Evolutionary conservation across 257 asterid genomes (phyloP), one percentile per base, ranked within the genome.

Genomic region (Hygrophila difformis): DNA sequence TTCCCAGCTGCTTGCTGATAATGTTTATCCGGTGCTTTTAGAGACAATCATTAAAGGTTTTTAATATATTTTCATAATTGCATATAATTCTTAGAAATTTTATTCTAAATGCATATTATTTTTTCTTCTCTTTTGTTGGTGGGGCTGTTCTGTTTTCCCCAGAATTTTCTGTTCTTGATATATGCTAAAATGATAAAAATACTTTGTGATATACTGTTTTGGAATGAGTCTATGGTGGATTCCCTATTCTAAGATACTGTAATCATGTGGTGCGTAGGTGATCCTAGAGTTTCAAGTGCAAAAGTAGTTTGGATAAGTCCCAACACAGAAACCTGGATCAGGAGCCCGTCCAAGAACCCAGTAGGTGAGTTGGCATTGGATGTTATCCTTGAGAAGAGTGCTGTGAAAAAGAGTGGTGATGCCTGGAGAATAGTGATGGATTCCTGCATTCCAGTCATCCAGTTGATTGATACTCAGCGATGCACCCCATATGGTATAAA

Each of bases 361-460:
- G 70, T 61, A 34, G 96, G 96, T 66, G 98, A 91, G 62, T 63
- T 82, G 72, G 93, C 86, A 58, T 16, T 91, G 50, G 98, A 86
- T 57, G 61, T 86, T 59, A 63, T 62, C 57, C 82, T 91, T 44
- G 95, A 86, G 72, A 86, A 77, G 64, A 82, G 76, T 44, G 84
- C 84, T 42, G 82, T 80, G 12, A 74, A 35, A 55, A 75, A 76
- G 68, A 80, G 81, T 46, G 98, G 96, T 36, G 96, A 91, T 77
- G 82, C 93, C 11, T 91, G 98, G 98, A 76, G 98, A 67, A 60
- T 81, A 43, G 70, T 76, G 44, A 79, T 91, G 92, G 96, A 91
- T 68, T 72, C 81, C 42, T 91, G 98, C 70, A 74, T 91, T 54
- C 93, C 93, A 34, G 67, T 85, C 45, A 58, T 75, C 61, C 86